These are phyloP conservation scores for Calamus simplicifolius DNA, from an alignment of 176 grass and related monocot genomes.

Conservation along the genomic window DNA sequence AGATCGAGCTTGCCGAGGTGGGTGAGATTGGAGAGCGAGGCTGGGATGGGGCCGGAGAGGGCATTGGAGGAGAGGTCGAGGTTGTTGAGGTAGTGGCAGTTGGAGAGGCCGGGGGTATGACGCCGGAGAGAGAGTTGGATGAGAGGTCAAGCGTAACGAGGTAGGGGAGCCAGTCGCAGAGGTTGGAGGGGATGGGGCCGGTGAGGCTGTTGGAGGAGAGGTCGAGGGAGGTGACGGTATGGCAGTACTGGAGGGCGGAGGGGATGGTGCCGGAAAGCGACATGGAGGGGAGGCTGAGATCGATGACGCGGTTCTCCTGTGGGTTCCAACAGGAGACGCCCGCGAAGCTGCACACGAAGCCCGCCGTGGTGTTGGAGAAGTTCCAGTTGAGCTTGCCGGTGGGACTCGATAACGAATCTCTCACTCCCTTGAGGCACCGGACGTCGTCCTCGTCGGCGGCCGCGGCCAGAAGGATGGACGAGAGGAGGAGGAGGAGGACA, in stretches of 20 bases:
- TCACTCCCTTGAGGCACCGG: too few relatives aligned
- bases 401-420: slow-evolving; percentile 12
- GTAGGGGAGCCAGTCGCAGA: slow-evolving; percentile 82
- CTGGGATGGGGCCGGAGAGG: slow-evolving; percentile 57
- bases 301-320: slow-evolving; percentile 65
- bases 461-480: too few relatives aligned
- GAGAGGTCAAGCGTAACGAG: slow-evolving; percentile 70
- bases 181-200: slow-evolving; percentile 29
- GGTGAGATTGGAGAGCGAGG: slow-evolving; percentile 43
- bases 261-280: slow-evolving; percentile 49
- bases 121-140: slow-evolving; percentile 39
- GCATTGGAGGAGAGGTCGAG: slow-evolving; percentile 53
- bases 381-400: slow-evolving; percentile 24
- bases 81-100: slow-evolving; percentile 63
- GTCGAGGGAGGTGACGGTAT: slow-evolving; percentile 48
- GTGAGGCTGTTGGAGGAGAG: slow-evolving; percentile 49
- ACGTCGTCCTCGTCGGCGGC: too few relatives aligned
- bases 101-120: slow-evolving; percentile 64
- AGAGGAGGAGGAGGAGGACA: too few relatives aligned
- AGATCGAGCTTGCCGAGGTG: slow-evolving; percentile 77
- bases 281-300: slow-evolving; percentile 41
- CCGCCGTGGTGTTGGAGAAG: slow-evolving; percentile 39
- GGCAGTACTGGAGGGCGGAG: slow-evolving; percentile 59
- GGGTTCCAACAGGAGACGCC: slow-evolving; percentile 69
- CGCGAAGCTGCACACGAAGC: slow-evolving; percentile 42